Base-by-base conservation (phyloP, 225 moss, liverwort and hornwort genomes). In the Physcomitrellopsis africana region DNA sequence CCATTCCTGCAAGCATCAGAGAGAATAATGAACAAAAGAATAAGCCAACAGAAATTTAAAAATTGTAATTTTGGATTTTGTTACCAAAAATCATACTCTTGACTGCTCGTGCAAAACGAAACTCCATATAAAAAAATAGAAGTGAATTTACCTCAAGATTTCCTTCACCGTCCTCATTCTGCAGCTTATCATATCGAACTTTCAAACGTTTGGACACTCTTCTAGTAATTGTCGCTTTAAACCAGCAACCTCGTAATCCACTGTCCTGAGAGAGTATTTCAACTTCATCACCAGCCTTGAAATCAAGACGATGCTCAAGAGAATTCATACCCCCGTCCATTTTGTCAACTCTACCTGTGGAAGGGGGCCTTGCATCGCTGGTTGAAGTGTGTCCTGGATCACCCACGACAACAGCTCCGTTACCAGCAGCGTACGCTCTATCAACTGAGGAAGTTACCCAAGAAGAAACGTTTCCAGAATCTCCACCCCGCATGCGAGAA, bases 241-340 rank as follows among this genome's bases (percentile, higher is more conserved):
- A 89, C 86, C 89, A 86, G 59, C 86, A 86, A 10, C 89, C 86
- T 0, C 89, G 86, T 29, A 89, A 72, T 0, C 84, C 86, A 76
- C 89, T 89, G 77, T 89, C 86, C 61, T 89, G 79, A 0, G 81
- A 86, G 9, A 89, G 45, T 4, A 86, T 75, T 56, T 86, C 89
- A 42, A 89, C 63, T 45, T 78, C 86, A 63, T 86, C 82, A 0
- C 86, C 86, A 43, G 69, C 63, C 48, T 89, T 69, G 56, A 63
- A 86, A 37, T 72, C 57, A 72, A 46, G 65, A 63, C 64, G 65
- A 48, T 65, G 78, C 48, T 72, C 78, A 49, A 68, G 17, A 46
- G 51, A 20, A 24, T 45, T 72, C 23, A 17, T 26, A 42, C 15
- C 66, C 10, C 51, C 72, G 71, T 60, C 51, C 73, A 16, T 41